These are phyloP conservation scores for Colletotrichum sansevieriae DNA, from an alignment of 2,329 filamentous ascomycete genomes.

Conservation along the genomic window DNA sequence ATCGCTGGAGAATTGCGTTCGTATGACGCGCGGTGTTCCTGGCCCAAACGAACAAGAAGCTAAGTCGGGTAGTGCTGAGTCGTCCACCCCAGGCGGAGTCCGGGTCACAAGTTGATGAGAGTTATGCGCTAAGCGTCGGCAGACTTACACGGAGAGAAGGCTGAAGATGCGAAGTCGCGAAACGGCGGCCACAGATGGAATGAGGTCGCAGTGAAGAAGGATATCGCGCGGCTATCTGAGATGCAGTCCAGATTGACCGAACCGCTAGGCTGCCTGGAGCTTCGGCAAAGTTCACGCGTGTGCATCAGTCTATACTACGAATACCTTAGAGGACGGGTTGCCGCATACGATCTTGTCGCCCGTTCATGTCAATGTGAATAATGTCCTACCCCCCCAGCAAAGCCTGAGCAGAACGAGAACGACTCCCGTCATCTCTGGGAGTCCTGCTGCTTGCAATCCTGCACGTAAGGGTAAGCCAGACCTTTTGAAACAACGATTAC, in stretches of 20 bases:
- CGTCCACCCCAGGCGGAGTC: constrained; percentile 14
- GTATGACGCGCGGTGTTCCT: constrained; percentile 12
- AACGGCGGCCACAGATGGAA: not conserved
- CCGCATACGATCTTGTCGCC: constrained; percentile 8
- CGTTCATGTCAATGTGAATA: not conserved
- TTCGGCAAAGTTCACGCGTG: constrained; percentile 9
- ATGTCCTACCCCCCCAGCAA: not conserved
- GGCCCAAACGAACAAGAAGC: constrained; percentile 15
- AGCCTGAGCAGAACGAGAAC: not conserved
- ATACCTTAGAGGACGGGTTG: not conserved
- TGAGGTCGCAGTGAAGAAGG: constrained; percentile 6
- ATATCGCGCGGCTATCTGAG: constrained; percentile 14
- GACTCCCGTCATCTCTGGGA: not conserved
- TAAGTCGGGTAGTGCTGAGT: constrained; percentile 23
- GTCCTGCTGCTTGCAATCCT: not conserved
- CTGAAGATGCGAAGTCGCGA: not conserved
- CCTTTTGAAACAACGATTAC: constrained; percentile 29
- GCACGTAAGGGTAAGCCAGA: not conserved
- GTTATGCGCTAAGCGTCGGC: constrained; percentile 1
- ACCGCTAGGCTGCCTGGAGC: not conserved
- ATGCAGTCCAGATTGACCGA: not conserved
- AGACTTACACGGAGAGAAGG: constrained; percentile 1
- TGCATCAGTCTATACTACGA: not conserved
- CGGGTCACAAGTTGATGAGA: constrained; percentile 29
- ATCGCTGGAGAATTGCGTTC: constrained; percentile 2